Conservation (phyloP, 2,329 filamentous ascomycete species). For the Venturia aucupariae region DNA sequence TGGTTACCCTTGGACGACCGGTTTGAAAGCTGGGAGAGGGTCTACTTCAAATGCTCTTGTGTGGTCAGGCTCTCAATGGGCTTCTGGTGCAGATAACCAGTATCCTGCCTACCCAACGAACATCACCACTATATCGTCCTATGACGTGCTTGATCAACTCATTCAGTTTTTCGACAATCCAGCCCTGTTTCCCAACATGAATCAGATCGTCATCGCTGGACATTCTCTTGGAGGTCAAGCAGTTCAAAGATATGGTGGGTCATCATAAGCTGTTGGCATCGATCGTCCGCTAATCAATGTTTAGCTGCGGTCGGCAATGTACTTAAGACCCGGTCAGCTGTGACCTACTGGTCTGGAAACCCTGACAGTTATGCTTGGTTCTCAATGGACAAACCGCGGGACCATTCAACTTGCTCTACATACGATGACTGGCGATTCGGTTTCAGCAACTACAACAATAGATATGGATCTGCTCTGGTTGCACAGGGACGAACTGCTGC, state of each 20-base stretch:
- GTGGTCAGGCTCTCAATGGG: constrained; percentile 15
- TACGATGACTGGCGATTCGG: constrained; percentile 30
- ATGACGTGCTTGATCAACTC: constrained; percentile 14
- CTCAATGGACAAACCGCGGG: constrained; percentile 23
- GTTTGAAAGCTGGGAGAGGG: background rate
- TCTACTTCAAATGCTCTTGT: constrained; percentile 9
- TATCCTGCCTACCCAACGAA: constrained; percentile 12
- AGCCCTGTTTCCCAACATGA: constrained; percentile 14
- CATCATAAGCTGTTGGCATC: background rate
- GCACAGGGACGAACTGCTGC: constrained; percentile 23
- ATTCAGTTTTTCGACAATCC: constrained; percentile 15
- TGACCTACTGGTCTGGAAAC: constrained; percentile 15
- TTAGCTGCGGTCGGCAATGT: constrained; percentile 6
- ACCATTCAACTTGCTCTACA: constrained; percentile 22
- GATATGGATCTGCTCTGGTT: constrained; percentile 21
- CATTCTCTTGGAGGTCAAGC: constrained; percentile 15
- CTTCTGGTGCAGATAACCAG: constrained; percentile 13
- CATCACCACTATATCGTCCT: constrained; percentile 12
- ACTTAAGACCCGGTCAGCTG: constrained; percentile 1
- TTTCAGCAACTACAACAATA: constrained; percentile 24
- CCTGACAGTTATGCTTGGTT: constrained; percentile 27
- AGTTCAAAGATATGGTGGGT: constrained; percentile 13
- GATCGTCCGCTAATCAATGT: background rate
- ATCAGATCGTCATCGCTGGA: constrained; percentile 15
- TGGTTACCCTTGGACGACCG: constrained; percentile 6